Percentiles rank a stretch among this genome's conserved stretches.
phyloP scores from a whole-genome alignment of 2,329 filamentous ascomycete species.

The Diaporthe australafricana region DNA sequence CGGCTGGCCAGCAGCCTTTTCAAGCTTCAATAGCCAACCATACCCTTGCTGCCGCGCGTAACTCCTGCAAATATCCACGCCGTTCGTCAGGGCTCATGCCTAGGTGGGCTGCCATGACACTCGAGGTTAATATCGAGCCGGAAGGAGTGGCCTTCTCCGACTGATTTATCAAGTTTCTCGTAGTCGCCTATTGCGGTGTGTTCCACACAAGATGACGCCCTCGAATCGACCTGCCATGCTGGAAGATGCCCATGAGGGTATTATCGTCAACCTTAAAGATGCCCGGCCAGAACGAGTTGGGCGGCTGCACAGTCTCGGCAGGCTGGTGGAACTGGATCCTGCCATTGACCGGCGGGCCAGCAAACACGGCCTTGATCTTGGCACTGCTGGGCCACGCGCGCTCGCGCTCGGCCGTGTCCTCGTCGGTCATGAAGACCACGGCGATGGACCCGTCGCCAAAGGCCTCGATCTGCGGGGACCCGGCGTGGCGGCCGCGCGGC shows the following conservation, averaged over 20 bases:
- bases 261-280: slow-evolving; percentile 31
- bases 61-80: neutral
- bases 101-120: neutral
- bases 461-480: slow-evolving; percentile 57
- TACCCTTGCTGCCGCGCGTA: neutral
- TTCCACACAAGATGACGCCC: slow-evolving; percentile 27
- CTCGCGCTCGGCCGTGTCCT: slow-evolving; percentile 46
- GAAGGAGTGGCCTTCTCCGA: neutral
- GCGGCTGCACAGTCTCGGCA: slow-evolving; percentile 14
- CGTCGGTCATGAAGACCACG: slow-evolving; percentile 60
- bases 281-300: slow-evolving; percentile 33
- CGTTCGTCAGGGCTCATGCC: neutral
- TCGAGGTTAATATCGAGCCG: neutral
- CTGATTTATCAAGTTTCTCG: neutral
- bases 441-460: slow-evolving; percentile 53
- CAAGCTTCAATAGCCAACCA: neutral
- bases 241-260: slow-evolving; percentile 31
- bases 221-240: slow-evolving; percentile 28
- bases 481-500: slow-evolving; percentile 49
- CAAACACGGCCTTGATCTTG: slow-evolving; percentile 54
- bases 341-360: slow-evolving; percentile 31
- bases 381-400: slow-evolving; percentile 54
- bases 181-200: neutral
- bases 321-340: slow-evolving; percentile 33
- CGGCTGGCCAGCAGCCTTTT: no score